Conservation (phyloP, 2,329 filamentous ascomycete genomes). For the Rutstroemia sp. region DNA sequence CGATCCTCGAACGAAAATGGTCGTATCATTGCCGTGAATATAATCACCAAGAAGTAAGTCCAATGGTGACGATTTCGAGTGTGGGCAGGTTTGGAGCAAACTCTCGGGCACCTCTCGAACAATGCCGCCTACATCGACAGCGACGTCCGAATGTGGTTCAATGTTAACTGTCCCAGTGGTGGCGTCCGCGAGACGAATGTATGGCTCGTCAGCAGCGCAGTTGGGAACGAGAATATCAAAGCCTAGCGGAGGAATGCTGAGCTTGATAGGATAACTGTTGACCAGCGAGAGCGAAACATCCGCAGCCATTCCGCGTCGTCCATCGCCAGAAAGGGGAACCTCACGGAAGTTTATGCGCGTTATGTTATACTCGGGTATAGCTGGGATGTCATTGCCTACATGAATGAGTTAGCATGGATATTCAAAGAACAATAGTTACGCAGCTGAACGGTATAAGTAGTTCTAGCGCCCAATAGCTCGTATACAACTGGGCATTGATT, state of each 20-base stretch:
- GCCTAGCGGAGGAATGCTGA: constrained; percentile 70
- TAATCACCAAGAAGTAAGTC: constrained; percentile 77
- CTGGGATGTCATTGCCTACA: constrained; percentile 61
- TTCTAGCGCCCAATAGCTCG: background rate
- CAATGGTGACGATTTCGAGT: constrained; percentile 71
- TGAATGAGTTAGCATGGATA: constrained; percentile 18
- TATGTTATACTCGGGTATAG: constrained; percentile 76
- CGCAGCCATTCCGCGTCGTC: constrained; percentile 60
- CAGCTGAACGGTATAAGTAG: background rate
- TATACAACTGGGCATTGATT: constrained; percentile 15
- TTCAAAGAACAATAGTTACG: background rate
- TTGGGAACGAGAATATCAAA: constrained; percentile 83
- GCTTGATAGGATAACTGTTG: constrained; percentile 71
- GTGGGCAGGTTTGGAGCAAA: constrained; percentile 67
- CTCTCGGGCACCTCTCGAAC: constrained; percentile 67
- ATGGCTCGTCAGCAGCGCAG: constrained; percentile 62
- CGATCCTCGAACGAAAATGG: constrained; percentile 76
- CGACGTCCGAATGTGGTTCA: constrained; percentile 58
- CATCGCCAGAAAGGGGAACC: constrained; percentile 42
- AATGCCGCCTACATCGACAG: constrained; percentile 62
- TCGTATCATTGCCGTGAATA: constrained; percentile 70
- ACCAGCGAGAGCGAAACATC: constrained; percentile 66
- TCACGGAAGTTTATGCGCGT: constrained; percentile 75
- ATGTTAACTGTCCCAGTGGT: constrained; percentile 61
- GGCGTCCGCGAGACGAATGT: constrained; percentile 73